phyloP scores from a whole-genome alignment of 768 basidiomycete species.

The Suillus lakei region DNA sequence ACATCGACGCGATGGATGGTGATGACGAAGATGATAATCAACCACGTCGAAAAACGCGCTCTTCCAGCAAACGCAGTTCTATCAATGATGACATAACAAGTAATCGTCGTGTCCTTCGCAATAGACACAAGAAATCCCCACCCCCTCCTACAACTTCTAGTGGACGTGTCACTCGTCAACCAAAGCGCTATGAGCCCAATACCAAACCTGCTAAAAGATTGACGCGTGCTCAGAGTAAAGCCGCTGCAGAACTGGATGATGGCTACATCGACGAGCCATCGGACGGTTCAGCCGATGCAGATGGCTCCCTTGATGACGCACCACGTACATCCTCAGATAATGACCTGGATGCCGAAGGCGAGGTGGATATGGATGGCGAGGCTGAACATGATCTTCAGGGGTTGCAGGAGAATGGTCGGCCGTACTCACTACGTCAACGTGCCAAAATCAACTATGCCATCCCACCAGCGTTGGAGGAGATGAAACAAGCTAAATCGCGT shows the following conservation, averaged over 20 bases:
- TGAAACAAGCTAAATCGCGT: slow-evolving; percentile 45
- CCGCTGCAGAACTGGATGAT: slow-evolving; percentile 50
- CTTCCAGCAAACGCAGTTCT: slow-evolving; percentile 24
- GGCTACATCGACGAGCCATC: slow-evolving; percentile 56
- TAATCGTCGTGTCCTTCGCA: slow-evolving; percentile 45
- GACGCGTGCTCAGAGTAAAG: slow-evolving; percentile 30
- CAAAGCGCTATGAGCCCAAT: slow-evolving; percentile 15
- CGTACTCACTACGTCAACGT: slow-evolving; percentile 69
- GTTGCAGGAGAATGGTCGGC: slow-evolving; percentile 36
- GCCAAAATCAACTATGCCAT: slow-evolving; percentile 78
- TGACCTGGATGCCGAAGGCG: slow-evolving; percentile 41
- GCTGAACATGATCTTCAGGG: slow-evolving; percentile 46
- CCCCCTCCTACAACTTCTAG: slow-evolving; percentile 23
- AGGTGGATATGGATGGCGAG: slow-evolving; percentile 44
- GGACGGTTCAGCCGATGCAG: slow-evolving; percentile 55
- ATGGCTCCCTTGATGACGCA: slow-evolving; percentile 63
- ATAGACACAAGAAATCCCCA: slow-evolving; percentile 38
- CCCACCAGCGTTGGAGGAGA: slow-evolving; percentile 79
- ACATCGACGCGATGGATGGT: slow-evolving; percentile 22
- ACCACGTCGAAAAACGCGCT: slow-evolving; percentile 21
- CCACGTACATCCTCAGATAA: slow-evolving; percentile 45
- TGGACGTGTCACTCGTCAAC: slow-evolving; percentile 31
- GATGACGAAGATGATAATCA: slow-evolving; percentile 38
- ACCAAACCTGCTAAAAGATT: slow-evolving; percentile 14
- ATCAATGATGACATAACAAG: not conserved